Conservation (phyloP, 371 early-diverging fungal species). For the Lichtheimia hyalospora region DNA sequence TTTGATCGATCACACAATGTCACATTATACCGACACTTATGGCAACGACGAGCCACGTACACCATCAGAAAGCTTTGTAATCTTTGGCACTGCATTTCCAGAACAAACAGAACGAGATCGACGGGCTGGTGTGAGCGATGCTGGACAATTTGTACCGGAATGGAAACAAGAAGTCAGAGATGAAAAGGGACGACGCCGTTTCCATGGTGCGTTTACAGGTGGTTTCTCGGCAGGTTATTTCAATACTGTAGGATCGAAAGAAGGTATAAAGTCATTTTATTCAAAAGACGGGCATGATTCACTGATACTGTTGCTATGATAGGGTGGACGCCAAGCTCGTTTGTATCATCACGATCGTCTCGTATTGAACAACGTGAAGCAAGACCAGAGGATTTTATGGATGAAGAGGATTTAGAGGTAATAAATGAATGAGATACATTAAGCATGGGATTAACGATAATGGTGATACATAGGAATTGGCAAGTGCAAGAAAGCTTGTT, state of each 20-base stretch:
- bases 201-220: conserved; percentile 95
- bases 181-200: conserved; percentile 81
- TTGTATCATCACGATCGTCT: conserved; percentile 62
- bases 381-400: conserved; percentile 88
- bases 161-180: conserved; percentile 70
- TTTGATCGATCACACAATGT: no score
- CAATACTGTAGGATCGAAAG: conserved; percentile 94
- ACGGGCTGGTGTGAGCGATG: conserved; percentile 40
- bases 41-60: no score
- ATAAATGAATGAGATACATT: neutral
- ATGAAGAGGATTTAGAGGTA: conserved; percentile 85
- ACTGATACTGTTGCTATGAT: neutral
- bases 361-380: conserved; percentile 43
- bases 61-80: conserved; percentile 31
- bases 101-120: conserved; percentile 45
- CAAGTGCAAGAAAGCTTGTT: conserved; percentile 48
- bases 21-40: no score
- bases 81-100: conserved; percentile 53
- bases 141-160: conserved; percentile 50
- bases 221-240: conserved; percentile 94
- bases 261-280: conserved; percentile 57
- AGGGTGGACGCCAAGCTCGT: conserved; percentile 82
- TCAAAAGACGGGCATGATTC: neutral
- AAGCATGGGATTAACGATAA: neutral
- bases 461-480: conserved; percentile 45